phyloP scores from a whole-genome alignment of 2,329 filamentous ascomycete genomes.

The Aspergillus arachidicola region DNA sequence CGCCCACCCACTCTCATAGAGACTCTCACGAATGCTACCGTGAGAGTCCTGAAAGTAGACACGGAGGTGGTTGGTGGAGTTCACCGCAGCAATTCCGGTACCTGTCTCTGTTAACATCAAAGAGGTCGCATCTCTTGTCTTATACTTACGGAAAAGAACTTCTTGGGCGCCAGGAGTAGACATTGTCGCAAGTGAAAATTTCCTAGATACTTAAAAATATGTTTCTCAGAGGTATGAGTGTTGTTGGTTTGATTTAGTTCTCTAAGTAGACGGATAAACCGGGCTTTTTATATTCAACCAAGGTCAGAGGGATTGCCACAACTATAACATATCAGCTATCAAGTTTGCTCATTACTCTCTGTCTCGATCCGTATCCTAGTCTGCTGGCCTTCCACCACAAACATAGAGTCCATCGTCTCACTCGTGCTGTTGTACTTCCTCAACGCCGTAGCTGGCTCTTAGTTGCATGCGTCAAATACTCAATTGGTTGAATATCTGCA shows the following conservation, averaged over 20 bases:
- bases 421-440: background rate
- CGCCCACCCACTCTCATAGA: conserved; percentile 1
- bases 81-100: conserved; percentile 7
- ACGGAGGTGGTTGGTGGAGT: conserved; percentile 1
- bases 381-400: background rate
- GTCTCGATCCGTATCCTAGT: background rate
- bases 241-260: background rate
- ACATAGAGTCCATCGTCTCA: background rate
- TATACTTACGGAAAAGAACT: conserved; percentile 1
- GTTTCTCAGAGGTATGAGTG: background rate
- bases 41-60: conserved; percentile 8
- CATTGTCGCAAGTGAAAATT: background rate
- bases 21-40: conserved; percentile 1
- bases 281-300: background rate
- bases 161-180: conserved; percentile 1
- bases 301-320: background rate
- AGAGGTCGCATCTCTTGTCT: background rate
- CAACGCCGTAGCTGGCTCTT: background rate
- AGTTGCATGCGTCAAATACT: background rate
- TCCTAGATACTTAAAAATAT: background rate
- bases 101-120: background rate
- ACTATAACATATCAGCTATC: too few relatives aligned
- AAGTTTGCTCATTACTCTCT: too few relatives aligned
- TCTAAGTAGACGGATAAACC: background rate
- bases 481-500: background rate